A percentile compares a stretch with the other conserved stretches of the same genome.
Evolutionary conservation across 768 basidiomycete species (phyloP).

Genomic region (Tulasnella sp.): DNA sequence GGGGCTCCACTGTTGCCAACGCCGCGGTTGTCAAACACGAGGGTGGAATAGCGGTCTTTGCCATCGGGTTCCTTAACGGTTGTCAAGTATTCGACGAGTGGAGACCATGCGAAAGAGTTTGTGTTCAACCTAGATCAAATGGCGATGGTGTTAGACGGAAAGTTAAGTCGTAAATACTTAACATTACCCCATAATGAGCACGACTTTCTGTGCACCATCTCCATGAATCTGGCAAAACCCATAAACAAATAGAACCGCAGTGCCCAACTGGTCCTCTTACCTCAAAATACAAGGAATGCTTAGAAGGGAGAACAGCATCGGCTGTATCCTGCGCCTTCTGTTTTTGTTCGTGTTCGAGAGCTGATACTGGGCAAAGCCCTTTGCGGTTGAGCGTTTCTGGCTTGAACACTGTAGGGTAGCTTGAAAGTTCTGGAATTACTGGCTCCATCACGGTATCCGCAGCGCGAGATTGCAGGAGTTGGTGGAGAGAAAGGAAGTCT

Average conservation of each 20-base stretch:
- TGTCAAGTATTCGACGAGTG: slow-evolving; percentile 68
- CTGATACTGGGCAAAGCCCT: slow-evolving; percentile 73
- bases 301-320: slow-evolving; percentile 47
- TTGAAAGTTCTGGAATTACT: not conserved
- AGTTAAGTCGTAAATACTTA: slow-evolving; percentile 21
- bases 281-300: slow-evolving; percentile 73
- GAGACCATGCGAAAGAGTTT: slow-evolving; percentile 63
- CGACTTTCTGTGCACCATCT: slow-evolving; percentile 60
- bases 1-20: slow-evolving; percentile 76
- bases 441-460: not conserved
- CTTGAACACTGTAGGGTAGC: slow-evolving; percentile 56
- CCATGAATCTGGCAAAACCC: slow-evolving; percentile 59
- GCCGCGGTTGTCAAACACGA: slow-evolving; percentile 86
- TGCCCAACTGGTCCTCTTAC: slow-evolving; percentile 4
- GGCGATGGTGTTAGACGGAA: slow-evolving; percentile 32
- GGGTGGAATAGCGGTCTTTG: slow-evolving; percentile 55
- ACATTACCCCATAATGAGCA: slow-evolving; percentile 73
- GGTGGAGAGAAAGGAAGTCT: not conserved
- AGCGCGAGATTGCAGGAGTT: not conserved
- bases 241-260: not conserved
- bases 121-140: slow-evolving; percentile 52
- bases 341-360: slow-evolving; percentile 51
- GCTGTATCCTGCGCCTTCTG: not conserved
- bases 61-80: slow-evolving; percentile 39
- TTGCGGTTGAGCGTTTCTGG: slow-evolving; percentile 64